A percentile compares a stretch with the other conserved stretches of the same genome.
Conservation (phyloP, 495 filamentous ascomycete genomes). For the Cryomyces minteri region DNA sequence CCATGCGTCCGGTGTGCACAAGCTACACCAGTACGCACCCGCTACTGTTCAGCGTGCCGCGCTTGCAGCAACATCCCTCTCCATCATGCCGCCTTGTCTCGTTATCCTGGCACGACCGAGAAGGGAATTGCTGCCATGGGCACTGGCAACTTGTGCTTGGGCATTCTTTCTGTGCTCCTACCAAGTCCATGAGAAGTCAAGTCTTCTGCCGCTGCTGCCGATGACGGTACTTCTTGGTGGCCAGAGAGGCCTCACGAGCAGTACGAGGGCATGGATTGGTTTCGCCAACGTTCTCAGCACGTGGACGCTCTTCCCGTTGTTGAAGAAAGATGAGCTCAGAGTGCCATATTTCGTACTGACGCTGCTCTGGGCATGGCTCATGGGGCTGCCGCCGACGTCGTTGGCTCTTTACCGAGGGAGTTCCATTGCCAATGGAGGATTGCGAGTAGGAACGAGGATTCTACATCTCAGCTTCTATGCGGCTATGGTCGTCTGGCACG, state of each 20-base stretch:
- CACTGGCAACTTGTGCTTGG: constrained; percentile 71
- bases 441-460: constrained; percentile 36
- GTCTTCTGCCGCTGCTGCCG: constrained; percentile 74
- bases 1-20: constrained; percentile 53
- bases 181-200: constrained; percentile 96
- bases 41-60: constrained; percentile 58
- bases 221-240: constrained; percentile 75
- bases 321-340: constrained; percentile 64
- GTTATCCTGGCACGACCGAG: constrained; percentile 64
- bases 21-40: constrained; percentile 43
- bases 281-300: constrained; percentile 80
- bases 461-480: constrained; percentile 61
- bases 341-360: constrained; percentile 74
- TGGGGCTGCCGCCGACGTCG: constrained; percentile 68
- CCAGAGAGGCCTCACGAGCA: constrained; percentile 52
- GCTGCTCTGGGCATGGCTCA: constrained; percentile 73
- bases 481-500: constrained; percentile 62
- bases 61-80: constrained; percentile 50
- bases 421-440: constrained; percentile 21
- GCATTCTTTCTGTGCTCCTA: constrained; percentile 95
- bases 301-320: constrained; percentile 87
- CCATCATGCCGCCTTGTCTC: constrained; percentile 60
- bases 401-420: constrained; percentile 38
- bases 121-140: constrained; percentile 57
- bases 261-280: constrained; percentile 71